A percentile compares a stretch with the other conserved stretches of the same genome.
phyloP scores from a whole-genome alignment of 2,329 filamentous ascomycete genomes.

The Leptographium procerum region DNA sequence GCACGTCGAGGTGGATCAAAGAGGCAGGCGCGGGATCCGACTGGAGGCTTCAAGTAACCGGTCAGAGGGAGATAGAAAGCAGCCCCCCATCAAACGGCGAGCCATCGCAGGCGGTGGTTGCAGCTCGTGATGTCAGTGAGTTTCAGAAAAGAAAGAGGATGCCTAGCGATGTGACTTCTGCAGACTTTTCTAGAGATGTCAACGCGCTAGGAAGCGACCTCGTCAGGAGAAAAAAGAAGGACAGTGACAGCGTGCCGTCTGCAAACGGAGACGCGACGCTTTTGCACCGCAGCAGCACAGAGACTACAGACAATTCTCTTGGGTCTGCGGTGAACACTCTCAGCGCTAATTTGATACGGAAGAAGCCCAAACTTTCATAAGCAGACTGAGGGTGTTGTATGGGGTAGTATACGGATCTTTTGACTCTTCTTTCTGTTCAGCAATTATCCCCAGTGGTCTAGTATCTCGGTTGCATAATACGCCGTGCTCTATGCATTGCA shows the following conservation, averaged over 20 bases:
- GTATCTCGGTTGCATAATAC: too few species aligned
- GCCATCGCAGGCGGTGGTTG: not conserved
- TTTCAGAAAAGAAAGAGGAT: conserved; percentile 15
- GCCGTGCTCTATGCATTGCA: too few species aligned
- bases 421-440: too few species aligned
- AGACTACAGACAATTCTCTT: not conserved
- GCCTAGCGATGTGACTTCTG: conserved; percentile 15
- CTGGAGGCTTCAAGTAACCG: conserved; percentile 42
- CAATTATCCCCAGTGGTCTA: too few species aligned
- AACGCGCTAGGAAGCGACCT: conserved; percentile 26
- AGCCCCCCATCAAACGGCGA: not conserved
- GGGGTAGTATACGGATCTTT: not conserved
- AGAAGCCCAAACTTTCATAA: conserved; percentile 39
- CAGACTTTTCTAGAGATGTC: conserved; percentile 9
- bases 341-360: conserved; percentile 31
- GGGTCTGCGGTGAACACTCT: conserved; percentile 21
- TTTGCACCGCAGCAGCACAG: conserved; percentile 3
- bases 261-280: not conserved
- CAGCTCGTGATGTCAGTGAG: not conserved
- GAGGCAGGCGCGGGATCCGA: conserved; percentile 46
- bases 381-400: conserved; percentile 6
- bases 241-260: not conserved
- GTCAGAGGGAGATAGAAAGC: conserved; percentile 15
- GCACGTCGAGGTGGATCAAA: conserved; percentile 58
- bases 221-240: conserved; percentile 41